A percentile compares a stretch with the other conserved stretches of the same genome.
Evolutionary conservation across 108 stramenopile species (phyloP).

Genomic region (Skeletonema tropicum): DNA sequence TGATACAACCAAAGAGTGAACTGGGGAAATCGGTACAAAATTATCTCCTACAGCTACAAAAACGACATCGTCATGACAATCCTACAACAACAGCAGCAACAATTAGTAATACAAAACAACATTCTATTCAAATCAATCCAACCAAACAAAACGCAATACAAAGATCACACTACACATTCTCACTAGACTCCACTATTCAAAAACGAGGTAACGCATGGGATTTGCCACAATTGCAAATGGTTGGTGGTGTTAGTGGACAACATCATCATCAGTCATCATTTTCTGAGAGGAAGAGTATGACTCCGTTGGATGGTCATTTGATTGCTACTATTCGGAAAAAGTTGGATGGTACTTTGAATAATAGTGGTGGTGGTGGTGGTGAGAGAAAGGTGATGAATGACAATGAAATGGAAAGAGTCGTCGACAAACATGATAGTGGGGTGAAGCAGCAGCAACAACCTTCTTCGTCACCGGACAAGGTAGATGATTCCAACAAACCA

Average conservation of each 20-base stretch:
- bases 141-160: slow-evolving; percentile 43
- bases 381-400: not conserved
- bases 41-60: slow-evolving; percentile 23
- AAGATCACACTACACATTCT: slow-evolving; percentile 37
- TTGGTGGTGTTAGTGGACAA: not conserved
- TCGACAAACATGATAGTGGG: not conserved
- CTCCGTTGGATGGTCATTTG: slow-evolving; percentile 35
- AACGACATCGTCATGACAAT: not conserved
- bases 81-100: not conserved
- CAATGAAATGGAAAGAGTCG: not conserved
- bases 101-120: not conserved
- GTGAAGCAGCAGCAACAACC: not conserved
- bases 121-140: slow-evolving; percentile 25
- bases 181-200: slow-evolving; percentile 36
- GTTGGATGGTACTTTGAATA: slow-evolving; percentile 11
- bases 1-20: slow-evolving; percentile 29
- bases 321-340: slow-evolving; percentile 30
- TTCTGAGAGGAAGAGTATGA: slow-evolving; percentile 1
- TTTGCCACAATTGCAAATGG: slow-evolving; percentile 27
- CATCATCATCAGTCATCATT: not conserved
- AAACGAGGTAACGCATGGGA: slow-evolving; percentile 41
- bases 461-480: not conserved
- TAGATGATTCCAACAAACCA: slow-evolving; percentile 2
- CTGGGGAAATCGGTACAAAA: slow-evolving; percentile 27
- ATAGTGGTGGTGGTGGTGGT: not conserved